A percentile compares a stretch with the other conserved stretches of the same genome.
These are phyloP conservation scores for Volvariella surrecta DNA, from an alignment of 1,284 basidiomycete species.

Conservation along the genomic window DNA sequence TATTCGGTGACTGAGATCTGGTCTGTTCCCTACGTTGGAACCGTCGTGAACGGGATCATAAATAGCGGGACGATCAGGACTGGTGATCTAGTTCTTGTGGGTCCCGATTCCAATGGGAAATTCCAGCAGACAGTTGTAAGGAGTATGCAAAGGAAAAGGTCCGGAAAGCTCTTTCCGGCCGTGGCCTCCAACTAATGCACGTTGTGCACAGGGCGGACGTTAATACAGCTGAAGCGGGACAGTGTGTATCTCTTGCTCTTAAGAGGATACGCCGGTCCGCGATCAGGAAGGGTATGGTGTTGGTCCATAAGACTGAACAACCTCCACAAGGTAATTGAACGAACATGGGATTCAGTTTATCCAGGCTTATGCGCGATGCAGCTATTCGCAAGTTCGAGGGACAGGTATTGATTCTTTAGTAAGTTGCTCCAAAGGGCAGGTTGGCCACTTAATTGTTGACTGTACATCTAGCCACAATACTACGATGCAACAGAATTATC, in stretches of 20 bases:
- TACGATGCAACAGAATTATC: slow-evolving; percentile 85
- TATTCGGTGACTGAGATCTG: slow-evolving; percentile 81
- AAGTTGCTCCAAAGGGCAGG: slow-evolving; percentile 17
- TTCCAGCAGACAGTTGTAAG: slow-evolving; percentile 80
- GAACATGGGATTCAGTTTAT: background rate
- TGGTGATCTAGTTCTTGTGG: slow-evolving; percentile 80
- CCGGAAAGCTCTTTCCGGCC: slow-evolving; percentile 10
- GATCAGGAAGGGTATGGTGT: slow-evolving; percentile 92
- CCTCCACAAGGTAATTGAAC: slow-evolving; percentile 56
- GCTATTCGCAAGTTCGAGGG: slow-evolving; percentile 78
- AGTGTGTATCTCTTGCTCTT: slow-evolving; percentile 89
- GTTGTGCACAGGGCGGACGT: slow-evolving; percentile 61
- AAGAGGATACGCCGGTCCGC: slow-evolving; percentile 81
- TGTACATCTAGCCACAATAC: slow-evolving; percentile 68
- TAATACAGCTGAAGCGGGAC: slow-evolving; percentile 83
- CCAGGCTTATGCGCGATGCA: slow-evolving; percentile 19
- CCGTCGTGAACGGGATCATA: slow-evolving; percentile 90
- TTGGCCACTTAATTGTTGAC: slow-evolving; percentile 18
- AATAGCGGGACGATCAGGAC: slow-evolving; percentile 71
- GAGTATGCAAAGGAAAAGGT: slow-evolving; percentile 93
- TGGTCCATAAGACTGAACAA: slow-evolving; percentile 73
- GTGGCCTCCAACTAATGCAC: background rate
- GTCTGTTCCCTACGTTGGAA: slow-evolving; percentile 92
- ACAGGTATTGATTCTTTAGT: slow-evolving; percentile 80
- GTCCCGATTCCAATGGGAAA: slow-evolving; percentile 91